Conservation (phyloP, 768 basidiomycete genomes). For the Ramaria rubella region DNA sequence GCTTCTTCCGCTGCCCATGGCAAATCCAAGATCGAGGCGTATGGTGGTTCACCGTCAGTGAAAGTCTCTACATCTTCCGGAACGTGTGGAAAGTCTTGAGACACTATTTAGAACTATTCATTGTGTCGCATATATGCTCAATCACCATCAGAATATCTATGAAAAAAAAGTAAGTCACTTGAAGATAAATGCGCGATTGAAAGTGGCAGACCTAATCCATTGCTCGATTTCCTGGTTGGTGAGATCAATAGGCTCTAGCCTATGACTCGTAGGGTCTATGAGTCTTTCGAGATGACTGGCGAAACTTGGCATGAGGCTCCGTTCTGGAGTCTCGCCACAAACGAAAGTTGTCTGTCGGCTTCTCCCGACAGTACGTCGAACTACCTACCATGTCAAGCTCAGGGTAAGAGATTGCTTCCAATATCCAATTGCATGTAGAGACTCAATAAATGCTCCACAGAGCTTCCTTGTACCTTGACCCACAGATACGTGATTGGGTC, state of each 20-base stretch:
- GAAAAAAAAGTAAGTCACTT: background rate
- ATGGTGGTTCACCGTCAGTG: background rate
- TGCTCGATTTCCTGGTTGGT: background rate
- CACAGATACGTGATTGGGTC: conserved; percentile 92
- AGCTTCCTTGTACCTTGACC: conserved; percentile 73
- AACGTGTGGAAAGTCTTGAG: background rate
- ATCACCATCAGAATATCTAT: conserved; percentile 1
- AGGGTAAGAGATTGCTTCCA: conserved; percentile 2
- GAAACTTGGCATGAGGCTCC: background rate
- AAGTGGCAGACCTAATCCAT: background rate
- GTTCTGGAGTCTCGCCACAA: background rate
- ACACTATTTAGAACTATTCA: background rate
- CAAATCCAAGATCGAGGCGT: background rate
- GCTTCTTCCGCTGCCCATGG: background rate
- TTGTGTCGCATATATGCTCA: background rate
- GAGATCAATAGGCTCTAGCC: background rate
- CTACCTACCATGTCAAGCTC: conserved; percentile 10
- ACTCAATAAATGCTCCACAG: conserved; percentile 19
- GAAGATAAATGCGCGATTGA: background rate
- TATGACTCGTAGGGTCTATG: background rate
- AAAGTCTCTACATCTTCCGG: background rate
- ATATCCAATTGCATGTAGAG: background rate
- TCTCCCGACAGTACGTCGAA: background rate
- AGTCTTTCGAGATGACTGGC: background rate
- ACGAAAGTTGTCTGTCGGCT: background rate